Conservation (phyloP, 805 yeast genomes). For the Debaryomyces prosopidis region DNA sequence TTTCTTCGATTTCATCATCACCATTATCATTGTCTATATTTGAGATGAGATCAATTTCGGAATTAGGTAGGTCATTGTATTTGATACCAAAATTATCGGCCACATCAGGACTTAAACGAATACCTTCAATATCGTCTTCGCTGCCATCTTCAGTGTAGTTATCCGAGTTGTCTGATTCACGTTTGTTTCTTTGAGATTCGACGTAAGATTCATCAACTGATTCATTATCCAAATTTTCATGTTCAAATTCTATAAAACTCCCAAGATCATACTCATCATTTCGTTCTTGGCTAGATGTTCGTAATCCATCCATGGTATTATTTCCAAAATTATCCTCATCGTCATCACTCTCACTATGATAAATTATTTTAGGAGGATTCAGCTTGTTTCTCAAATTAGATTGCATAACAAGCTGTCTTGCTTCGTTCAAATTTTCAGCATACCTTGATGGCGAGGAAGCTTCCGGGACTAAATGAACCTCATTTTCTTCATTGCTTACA, state of each 20-base stretch:
- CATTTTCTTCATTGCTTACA: conserved; percentile 1
- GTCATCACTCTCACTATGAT: not conserved
- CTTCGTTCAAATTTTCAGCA: conserved; percentile 16
- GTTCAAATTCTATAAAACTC: conserved; percentile 20
- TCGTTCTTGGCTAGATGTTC: conserved; percentile 33
- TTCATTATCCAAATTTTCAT: conserved; percentile 7
- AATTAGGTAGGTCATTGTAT: conserved; percentile 13
- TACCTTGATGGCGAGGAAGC: conserved; percentile 2
- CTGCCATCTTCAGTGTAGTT: conserved; percentile 7
- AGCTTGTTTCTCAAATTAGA: conserved; percentile 1
- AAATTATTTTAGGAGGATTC: not conserved
- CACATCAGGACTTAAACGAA: conserved; percentile 34
- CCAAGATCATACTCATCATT: conserved; percentile 30
- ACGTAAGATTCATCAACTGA: conserved; percentile 14
- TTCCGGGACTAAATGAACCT: not conserved
- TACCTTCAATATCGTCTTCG: conserved; percentile 23
- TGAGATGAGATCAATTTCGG: conserved; percentile 7
- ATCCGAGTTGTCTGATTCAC: conserved; percentile 8
- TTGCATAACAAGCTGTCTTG: conserved; percentile 15
- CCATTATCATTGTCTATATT: conserved; percentile 9
- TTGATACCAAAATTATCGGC: conserved; percentile 29
- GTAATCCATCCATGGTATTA: conserved; percentile 32
- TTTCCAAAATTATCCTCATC: conserved; percentile 38
- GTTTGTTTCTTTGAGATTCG: not conserved
- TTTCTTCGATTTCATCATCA: conserved; percentile 18